phyloP scores from a whole-genome alignment of 331 rosid genomes.

The Prunus yedoensis region DNA sequence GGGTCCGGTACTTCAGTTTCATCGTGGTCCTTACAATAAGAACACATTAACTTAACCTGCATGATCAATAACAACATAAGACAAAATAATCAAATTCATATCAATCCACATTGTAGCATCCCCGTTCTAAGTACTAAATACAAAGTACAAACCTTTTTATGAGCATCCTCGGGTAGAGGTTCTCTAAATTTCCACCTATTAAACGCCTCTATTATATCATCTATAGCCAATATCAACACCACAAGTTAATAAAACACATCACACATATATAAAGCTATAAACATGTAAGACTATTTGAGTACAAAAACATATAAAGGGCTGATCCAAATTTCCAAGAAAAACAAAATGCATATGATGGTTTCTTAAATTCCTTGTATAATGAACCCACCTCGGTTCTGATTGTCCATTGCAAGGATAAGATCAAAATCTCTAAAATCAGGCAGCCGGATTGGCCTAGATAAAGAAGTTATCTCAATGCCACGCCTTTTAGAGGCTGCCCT shows the following conservation, averaged over 20 bases:
- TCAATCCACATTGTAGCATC: background rate
- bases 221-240: slow-evolving; percentile 45
- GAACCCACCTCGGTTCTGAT: slow-evolving; percentile 68
- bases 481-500: slow-evolving; percentile 84
- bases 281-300: background rate
- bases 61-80: slow-evolving; percentile 18
- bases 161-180: slow-evolving; percentile 63
- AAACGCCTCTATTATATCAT: slow-evolving; percentile 71
- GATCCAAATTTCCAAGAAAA: background rate
- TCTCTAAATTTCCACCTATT: slow-evolving; percentile 65
- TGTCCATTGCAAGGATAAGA: slow-evolving; percentile 93
- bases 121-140: slow-evolving; percentile 2
- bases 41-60: slow-evolving; percentile 90
- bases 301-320: background rate
- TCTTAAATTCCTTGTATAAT: background rate
- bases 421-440: slow-evolving; percentile 85
- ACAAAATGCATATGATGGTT: background rate
- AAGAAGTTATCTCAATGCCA: slow-evolving; percentile 73
- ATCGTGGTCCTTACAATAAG: slow-evolving; percentile 71
- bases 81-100: slow-evolving; percentile 2
- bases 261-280: background rate
- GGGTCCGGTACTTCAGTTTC: slow-evolving; percentile 97
- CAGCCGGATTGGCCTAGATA: slow-evolving; percentile 74
- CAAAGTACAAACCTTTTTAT: slow-evolving; percentile 55
- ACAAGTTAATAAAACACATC: background rate